These are phyloP conservation scores for Lipomyces oligophaga DNA, from an alignment of 805 yeast genomes.

Conservation along the genomic window DNA sequence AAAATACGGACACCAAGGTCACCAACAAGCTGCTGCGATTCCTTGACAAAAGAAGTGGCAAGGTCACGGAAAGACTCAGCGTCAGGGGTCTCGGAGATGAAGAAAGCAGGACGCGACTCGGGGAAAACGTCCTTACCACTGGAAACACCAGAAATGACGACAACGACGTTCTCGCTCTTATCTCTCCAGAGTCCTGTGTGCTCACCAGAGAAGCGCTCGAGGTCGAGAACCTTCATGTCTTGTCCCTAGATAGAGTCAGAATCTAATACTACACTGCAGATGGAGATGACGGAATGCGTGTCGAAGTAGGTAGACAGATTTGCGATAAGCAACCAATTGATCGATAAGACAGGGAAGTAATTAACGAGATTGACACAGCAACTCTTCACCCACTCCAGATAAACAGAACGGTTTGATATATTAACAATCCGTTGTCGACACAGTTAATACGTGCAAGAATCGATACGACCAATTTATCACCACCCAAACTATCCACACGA, in stretches of 20 bases:
- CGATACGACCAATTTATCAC: no score
- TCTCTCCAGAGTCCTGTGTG: constrained; percentile 29
- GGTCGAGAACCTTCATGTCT: constrained; percentile 30
- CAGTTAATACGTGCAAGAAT: no score
- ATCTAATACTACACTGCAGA: no score
- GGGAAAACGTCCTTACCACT: constrained; percentile 26
- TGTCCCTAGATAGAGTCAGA: constrained; percentile 21
- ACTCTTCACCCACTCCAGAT: no score
- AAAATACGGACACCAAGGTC: constrained; percentile 27
- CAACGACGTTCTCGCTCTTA: constrained; percentile 27
- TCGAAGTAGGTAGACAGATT: neutral
- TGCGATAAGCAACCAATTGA: no score
- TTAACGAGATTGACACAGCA: no score
- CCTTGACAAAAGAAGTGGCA: constrained; percentile 25
- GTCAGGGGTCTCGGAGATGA: constrained; percentile 27
- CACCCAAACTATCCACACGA: no score
- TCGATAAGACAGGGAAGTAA: no score
- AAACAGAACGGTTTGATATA: no score
- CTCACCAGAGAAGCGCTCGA: constrained; percentile 28
- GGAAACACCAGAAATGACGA: constrained; percentile 24
- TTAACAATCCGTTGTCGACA: no score
- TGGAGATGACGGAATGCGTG: neutral
- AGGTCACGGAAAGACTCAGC: constrained; percentile 25
- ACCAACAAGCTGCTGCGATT: constrained; percentile 29
- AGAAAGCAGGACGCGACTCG: constrained; percentile 26